phyloP scores from a whole-genome alignment of 2,329 filamentous ascomycete genomes.

The Botrytis paeoniae region DNA sequence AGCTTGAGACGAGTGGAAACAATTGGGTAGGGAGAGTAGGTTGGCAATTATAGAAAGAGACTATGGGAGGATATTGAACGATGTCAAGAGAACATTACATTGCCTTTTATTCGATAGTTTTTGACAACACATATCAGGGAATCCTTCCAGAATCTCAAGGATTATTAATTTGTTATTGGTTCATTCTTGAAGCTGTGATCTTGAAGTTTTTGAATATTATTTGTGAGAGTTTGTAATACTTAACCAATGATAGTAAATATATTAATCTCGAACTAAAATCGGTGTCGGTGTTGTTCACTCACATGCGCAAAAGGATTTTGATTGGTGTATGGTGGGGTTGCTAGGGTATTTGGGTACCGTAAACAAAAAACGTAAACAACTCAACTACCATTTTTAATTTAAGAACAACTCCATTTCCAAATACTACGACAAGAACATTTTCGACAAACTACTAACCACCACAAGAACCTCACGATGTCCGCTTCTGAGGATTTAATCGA shows the following conservation, averaged over 20 bases:
- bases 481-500: conserved; percentile 55
- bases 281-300: background rate
- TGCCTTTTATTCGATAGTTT: background rate
- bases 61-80: background rate
- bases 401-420: background rate
- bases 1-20: no score
- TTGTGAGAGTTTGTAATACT: no score
- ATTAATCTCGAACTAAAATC: background rate
- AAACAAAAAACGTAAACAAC: conserved; percentile 10
- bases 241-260: background rate
- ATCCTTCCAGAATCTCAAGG: background rate
- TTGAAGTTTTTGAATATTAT: background rate
- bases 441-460: background rate
- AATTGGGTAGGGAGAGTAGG: background rate
- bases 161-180: background rate
- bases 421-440: background rate
- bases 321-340: conserved; percentile 4
- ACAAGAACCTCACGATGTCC: conserved; percentile 41
- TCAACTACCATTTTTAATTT: background rate
- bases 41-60: background rate
- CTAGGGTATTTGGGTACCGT: background rate
- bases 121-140: background rate
- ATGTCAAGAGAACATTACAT: background rate
- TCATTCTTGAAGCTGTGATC: rapidly evolving
- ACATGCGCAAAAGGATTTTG: background rate